Evolutionary conservation across 169 alveolate genomes (phyloP).

Genomic region (Sarcocystis neurona): DNA sequence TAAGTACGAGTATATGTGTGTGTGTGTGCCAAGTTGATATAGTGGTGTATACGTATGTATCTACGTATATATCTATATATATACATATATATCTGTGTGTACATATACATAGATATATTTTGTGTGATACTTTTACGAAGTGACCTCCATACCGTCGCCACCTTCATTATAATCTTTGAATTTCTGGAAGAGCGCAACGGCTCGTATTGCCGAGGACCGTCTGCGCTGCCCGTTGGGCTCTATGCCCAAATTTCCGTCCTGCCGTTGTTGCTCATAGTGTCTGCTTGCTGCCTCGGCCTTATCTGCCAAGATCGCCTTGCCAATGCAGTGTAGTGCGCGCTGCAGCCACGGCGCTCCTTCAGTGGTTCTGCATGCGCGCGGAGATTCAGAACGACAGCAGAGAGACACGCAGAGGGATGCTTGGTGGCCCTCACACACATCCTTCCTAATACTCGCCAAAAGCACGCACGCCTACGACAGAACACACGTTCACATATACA

Average conservation of each 20-base stretch:
- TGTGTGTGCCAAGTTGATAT: too few relatives aligned
- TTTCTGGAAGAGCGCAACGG: conserved; percentile 85
- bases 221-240: conserved; percentile 62
- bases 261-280: conserved; percentile 76
- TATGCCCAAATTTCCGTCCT: conserved; percentile 33
- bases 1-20: too few relatives aligned
- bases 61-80: neutral
- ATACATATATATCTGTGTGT: neutral
- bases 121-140: neutral
- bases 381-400: neutral
- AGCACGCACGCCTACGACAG: too few relatives aligned
- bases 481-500: too few relatives aligned
- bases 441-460: too few relatives aligned
- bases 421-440: too few relatives aligned
- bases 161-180: conserved; percentile 79
- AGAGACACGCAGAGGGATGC: neutral
- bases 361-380: neutral
- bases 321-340: conserved; percentile 81
- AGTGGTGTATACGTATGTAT: neutral
- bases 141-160: conserved; percentile 34
- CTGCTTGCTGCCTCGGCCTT: conserved; percentile 84
- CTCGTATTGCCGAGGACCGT: conserved; percentile 83
- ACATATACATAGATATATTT: neutral
- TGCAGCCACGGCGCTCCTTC: conserved; percentile 76
- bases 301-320: conserved; percentile 80